A percentile compares a stretch with the other conserved stretches of the same genome.
These are phyloP conservation scores for Leccinum variabile DNA, from an alignment of 1,284 basidiomycete species.

Conservation along the genomic window DNA sequence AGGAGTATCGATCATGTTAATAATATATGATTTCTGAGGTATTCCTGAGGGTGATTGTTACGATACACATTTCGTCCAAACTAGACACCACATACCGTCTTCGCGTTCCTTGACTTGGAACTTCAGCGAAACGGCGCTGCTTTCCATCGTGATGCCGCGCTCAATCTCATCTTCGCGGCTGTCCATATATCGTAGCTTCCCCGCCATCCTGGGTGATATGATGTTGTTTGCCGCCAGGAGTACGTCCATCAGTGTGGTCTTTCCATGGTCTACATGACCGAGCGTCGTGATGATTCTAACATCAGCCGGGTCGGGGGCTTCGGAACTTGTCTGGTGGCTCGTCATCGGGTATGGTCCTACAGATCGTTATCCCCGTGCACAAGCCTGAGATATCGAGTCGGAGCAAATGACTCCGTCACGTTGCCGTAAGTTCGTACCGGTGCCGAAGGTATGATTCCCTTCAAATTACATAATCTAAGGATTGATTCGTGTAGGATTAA, in stretches of 20 bases:
- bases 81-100: conserved; percentile 40
- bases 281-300: conserved; percentile 79
- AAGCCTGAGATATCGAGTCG: not conserved
- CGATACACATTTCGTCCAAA: conserved; percentile 19
- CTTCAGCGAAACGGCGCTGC: conserved; percentile 86
- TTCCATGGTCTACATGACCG: conserved; percentile 89
- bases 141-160: conserved; percentile 99
- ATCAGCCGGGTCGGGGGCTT: conserved; percentile 52
- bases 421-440: no score
- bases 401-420: not conserved
- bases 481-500: no score
- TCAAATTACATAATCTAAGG: not conserved
- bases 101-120: conserved; percentile 73
- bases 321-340: conserved; percentile 22
- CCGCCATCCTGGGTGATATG: conserved; percentile 92
- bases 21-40: conserved; percentile 64
- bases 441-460: not conserved
- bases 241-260: conserved; percentile 96
- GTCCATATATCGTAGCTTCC: conserved; percentile 95
- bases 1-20: conserved; percentile 98
- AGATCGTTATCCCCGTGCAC: not conserved
- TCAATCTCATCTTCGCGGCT: conserved; percentile 97
- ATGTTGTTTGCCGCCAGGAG: conserved; percentile 97
- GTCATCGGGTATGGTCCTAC: conserved; percentile 20
- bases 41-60: conserved; percentile 47